Evolutionary conservation across 2,329 filamentous ascomycete genomes (phyloP), one percentile per base, ranked within the genome.

Genomic region (Phyllosticta ampelicida): DNA sequence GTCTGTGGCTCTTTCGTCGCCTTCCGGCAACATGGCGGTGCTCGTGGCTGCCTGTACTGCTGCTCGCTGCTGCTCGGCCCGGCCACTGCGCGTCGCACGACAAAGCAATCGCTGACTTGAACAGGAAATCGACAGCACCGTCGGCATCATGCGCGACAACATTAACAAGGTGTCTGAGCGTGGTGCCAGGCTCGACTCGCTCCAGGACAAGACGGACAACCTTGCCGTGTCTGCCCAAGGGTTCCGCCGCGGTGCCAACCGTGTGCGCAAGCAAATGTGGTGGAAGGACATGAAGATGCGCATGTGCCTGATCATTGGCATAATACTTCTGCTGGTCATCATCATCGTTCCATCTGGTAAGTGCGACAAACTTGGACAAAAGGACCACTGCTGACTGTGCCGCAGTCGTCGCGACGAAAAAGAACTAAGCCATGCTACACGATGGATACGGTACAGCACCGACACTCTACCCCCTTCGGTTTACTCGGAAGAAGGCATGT

Each of bases 241-340:
- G 62, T 99, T 99, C 83, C 89, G 91, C 69, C 86, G 91, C 65
- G 92, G 94, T 64, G 94, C 95, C 75, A 99, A 97, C 80, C 82
- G 90, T 68, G 92, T 99, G 66, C 86, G 94, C 74, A 78, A 78
- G 75, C 86, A 95, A 76, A 97, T 97, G 92, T 97, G 92, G 92
- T 97, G 91, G 92, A 97, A 97, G 83, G 92, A 97, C 71, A 95
- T 96, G 90, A 97, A 97, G 85, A 99, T 99, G 94, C 86, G 94
- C 74, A 94, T 96, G 80, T 97, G 92, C 77, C 80, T 99, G 67
- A 87, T 95, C 71, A 80, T 86, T 60, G 94, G 91, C 69, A 87
- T 99, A 75, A 87, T 97, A 73, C 82, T 97, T 66, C 80, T 99
- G 67, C 82, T 99, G 65, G 78, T 95, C 66, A 83, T 99, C 74